Base-by-base conservation (phyloP, 352 stramenopile species). In the Pythium periplocum region DNA sequence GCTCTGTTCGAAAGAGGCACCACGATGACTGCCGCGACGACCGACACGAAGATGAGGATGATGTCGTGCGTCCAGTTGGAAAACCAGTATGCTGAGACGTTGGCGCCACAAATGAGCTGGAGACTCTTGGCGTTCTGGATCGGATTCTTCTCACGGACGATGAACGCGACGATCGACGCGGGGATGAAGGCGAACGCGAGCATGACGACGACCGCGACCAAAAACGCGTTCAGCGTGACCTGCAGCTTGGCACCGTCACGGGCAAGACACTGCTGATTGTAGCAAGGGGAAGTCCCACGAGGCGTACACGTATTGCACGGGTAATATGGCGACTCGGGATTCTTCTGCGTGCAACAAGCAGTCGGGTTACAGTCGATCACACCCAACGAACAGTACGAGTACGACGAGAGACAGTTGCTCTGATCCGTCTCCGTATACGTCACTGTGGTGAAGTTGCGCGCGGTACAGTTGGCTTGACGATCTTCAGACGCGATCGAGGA, bases 161-260 rank as follows among this genome's bases (percentile, higher is more conserved):
- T 51, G 45, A 83, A 80, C 26, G 66, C 70, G 1, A 83, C 68
- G 32, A 77, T 59, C 1, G 64, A 48, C 6, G 72, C 72, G 1
- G 72, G 72, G 2, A 83, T 55, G 45, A 83, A 83, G 6, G 72
- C 60, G 40, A 80, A 80, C 36, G 62, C 66, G 31, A 83, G 61
- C 53, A 78, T 67, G 30, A 71, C 59, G 38, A 83, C 53, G 5
- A 76, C 6, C 3, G 68, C 43, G 2, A 71, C 48, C 9, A 80
- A 44, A 37, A 83, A 80, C 9, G 67, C 54, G 53, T 82, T 82
- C 5, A 82, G 50, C 40, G 64, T 70, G 12, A 71, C 62, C 55
- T 82, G 68, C 2, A 78, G 50, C 56, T 78, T 75, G 26, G 62
- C 71, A 30, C 66, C 66, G 8, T 64, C 49, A 8, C 56, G 50